Conservation (phyloP, 2,329 filamentous ascomycete genomes). For the Botryotinia calthae region DNA sequence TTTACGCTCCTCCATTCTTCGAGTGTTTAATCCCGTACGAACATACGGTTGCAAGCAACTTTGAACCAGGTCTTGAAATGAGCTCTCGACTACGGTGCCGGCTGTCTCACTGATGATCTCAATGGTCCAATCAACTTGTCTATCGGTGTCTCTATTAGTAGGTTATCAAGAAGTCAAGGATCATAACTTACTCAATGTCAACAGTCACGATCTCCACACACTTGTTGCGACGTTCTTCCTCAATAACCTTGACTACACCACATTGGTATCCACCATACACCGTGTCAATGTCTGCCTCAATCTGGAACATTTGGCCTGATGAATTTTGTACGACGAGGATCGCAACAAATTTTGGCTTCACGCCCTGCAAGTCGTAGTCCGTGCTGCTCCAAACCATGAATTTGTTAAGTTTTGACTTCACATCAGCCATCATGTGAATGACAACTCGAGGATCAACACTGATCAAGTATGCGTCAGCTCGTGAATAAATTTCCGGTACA, state of each 20-base stretch:
- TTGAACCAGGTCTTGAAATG: slow-evolving; percentile 27
- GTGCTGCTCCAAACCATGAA: slow-evolving; percentile 28
- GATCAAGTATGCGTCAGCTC: not conserved
- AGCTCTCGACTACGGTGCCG: slow-evolving; percentile 25
- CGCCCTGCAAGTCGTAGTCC: slow-evolving; percentile 19
- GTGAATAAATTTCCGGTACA: not conserved
- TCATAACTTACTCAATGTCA: slow-evolving; percentile 28
- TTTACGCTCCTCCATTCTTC: slow-evolving; percentile 13
- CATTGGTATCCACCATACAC: slow-evolving; percentile 29
- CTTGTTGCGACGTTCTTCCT: slow-evolving; percentile 31
- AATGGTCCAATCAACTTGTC: slow-evolving; percentile 35
- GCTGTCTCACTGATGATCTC: slow-evolving; percentile 36
- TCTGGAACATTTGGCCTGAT: slow-evolving; percentile 26
- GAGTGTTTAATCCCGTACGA: not conserved
- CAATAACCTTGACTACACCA: slow-evolving; percentile 29
- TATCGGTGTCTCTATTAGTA: slow-evolving; percentile 19
- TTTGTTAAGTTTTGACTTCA: slow-evolving; percentile 20
- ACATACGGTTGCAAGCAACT: slow-evolving; percentile 25
- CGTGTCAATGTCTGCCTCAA: slow-evolving; percentile 36
- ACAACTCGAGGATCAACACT: slow-evolving; percentile 28
- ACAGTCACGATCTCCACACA: slow-evolving; percentile 33
- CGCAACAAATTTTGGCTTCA: slow-evolving; percentile 30
- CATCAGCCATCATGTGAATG: slow-evolving; percentile 25
- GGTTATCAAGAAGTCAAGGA: not conserved
- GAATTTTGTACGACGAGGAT: slow-evolving; percentile 30